Percentiles rank a stretch among this genome's conserved stretches.
phyloP scores from a whole-genome alignment of 2,329 filamentous ascomycete species.

The Eutypa lata region DNA sequence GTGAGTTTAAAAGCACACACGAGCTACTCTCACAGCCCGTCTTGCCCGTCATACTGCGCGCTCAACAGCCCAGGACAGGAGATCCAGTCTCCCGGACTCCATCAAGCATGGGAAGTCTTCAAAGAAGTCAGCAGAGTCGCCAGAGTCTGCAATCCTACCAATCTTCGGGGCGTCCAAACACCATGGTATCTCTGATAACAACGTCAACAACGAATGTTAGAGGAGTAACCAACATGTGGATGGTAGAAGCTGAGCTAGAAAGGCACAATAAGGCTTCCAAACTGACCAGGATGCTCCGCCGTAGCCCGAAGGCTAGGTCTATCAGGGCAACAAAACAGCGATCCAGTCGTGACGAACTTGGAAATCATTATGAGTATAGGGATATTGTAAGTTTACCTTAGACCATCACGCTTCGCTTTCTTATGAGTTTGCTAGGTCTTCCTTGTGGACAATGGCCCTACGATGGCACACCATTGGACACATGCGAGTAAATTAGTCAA shows the following conservation, averaged over 20 bases:
- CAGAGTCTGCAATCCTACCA: background rate
- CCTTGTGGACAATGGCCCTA: slow-evolving; percentile 25
- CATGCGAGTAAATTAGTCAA: slow-evolving; percentile 18
- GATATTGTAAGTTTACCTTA: slow-evolving; percentile 5
- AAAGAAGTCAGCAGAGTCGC: background rate
- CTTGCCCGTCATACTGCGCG: background rate
- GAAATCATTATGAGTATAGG: background rate
- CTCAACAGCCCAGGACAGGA: background rate
- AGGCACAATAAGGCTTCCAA: background rate
- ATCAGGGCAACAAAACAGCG: background rate
- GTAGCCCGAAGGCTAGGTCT: background rate
- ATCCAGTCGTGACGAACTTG: background rate
- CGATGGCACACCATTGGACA: slow-evolving; percentile 22
- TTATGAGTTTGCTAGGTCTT: slow-evolving; percentile 16
- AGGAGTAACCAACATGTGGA: background rate
- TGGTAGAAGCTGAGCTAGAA: background rate
- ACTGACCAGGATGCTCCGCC: background rate
- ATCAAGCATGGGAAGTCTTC: background rate
- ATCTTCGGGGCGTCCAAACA: background rate
- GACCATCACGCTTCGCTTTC: slow-evolving; percentile 2
- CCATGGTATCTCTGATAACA: background rate
- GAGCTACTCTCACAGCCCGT: background rate
- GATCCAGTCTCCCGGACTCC: too few species aligned
- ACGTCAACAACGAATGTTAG: background rate
- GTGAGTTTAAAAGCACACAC: background rate